Evolutionary conservation across 306 rosid species (phyloP).

Genomic region (Lotus japonicus): DNA sequence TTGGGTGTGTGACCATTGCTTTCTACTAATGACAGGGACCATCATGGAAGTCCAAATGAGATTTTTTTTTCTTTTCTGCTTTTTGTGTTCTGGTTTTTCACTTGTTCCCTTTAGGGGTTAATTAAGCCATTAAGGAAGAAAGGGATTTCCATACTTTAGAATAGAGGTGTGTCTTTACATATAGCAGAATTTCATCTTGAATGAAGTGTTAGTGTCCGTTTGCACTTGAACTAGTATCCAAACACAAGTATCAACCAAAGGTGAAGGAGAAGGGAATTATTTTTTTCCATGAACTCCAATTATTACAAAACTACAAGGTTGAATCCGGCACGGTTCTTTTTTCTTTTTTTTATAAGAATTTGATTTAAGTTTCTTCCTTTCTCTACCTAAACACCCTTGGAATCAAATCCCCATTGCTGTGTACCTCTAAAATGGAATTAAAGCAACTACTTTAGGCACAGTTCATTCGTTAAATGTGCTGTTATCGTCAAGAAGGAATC

Average conservation of each 20-base stretch:
- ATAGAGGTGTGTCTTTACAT: no score
- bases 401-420: constrained; percentile 17
- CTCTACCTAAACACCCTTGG: constrained; percentile 12
- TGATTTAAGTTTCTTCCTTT: neutral
- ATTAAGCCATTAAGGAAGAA: constrained; percentile 22
- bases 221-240: no score
- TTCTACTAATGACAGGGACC: constrained; percentile 18
- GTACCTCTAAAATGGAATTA: constrained; percentile 26
- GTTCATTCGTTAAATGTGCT: constrained; percentile 15
- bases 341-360: neutral
- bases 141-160: no score
- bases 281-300: neutral
- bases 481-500: constrained; percentile 27
- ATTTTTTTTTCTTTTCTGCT: neutral
- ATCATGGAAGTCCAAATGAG: constrained; percentile 28
- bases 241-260: no score
- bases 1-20: constrained; percentile 15
- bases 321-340: neutral
- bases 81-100: constrained; percentile 11
- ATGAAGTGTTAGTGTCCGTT: no score
- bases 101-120: constrained; percentile 23
- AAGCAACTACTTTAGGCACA: constrained; percentile 15
- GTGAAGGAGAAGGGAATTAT: no score
- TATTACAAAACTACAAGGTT: constrained; percentile 4
- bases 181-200: no score